Base-by-base conservation (phyloP, 768 basidiomycete species). In the Filobasidium floriforme region DNA sequence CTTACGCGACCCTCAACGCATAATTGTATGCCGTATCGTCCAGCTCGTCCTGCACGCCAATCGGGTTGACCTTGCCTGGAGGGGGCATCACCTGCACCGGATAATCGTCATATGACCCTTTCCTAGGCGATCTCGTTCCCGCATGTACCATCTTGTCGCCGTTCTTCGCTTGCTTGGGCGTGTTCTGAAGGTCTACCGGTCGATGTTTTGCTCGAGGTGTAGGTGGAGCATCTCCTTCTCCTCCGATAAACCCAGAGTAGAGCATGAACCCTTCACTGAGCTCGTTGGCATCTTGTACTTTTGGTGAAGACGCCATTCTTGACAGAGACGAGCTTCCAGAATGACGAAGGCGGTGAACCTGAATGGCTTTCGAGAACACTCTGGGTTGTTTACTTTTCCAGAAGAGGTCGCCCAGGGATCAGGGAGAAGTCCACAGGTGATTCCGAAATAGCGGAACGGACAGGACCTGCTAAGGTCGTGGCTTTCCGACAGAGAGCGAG, bases 1-100 rank as follows among this genome's bases (percentile, higher is more conserved):
- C 73, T 72, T 59, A 78, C 75, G 75, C 75, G 11, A 76, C 74
- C 29, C 73, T 61, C 29, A 77, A 63, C 24, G 76, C 73, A 60
- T 71, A 77, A 46, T 63, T 66, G 57, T 77, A 77, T 1, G 72
- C 72, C 60, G 71, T 44, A 43, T 66, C 60, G 52, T 77, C 76
- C 59, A 68, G 14, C 49, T 68, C 67, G 29, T 68, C 67, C 44
- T 51, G 26, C 9, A 68, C 43, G 10, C 62, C 67, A 7, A 59
- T 22, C 14, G 22, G 54, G 26, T 57, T 57, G 54, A 26, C 29
- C 7, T 57, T 57, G 54, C 24, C 29, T 26, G 26, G 54, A 57
- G 54, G 22, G 29, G 26, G 54, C 32, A 57, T 57, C 24, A 7
- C 15, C 54, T 15, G 26, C 15, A 24, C 19, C 15, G 54, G 54